These are phyloP conservation scores for Ehretia macrophylla DNA, from an alignment of 257 asterid genomes.

Conservation along the genomic window DNA sequence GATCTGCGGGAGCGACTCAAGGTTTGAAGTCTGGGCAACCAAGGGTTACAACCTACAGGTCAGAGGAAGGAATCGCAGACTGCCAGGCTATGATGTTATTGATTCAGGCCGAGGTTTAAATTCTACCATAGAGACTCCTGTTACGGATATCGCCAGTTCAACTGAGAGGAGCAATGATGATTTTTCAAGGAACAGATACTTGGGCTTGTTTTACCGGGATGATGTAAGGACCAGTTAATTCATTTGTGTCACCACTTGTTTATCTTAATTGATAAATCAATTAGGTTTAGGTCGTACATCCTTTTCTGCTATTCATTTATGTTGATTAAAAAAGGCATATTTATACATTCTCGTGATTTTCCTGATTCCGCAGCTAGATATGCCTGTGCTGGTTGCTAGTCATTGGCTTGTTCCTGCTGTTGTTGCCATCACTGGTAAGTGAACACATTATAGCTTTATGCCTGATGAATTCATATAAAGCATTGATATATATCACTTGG, in stretches of 20 bases:
- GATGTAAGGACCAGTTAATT: slow-evolving; percentile 50
- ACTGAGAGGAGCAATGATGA: slow-evolving; percentile 31
- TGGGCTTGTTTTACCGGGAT: slow-evolving; percentile 65
- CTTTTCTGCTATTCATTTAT: neutral
- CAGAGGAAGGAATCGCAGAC: slow-evolving; percentile 67
- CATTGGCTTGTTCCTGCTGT: slow-evolving; percentile 85
- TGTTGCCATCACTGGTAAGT: slow-evolving; percentile 72
- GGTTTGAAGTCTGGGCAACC: slow-evolving; percentile 90
- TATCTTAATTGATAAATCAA: neutral
- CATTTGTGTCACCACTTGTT: neutral
- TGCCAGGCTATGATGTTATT: slow-evolving; percentile 60
- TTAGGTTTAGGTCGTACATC: neutral
- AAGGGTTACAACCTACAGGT: slow-evolving; percentile 72
- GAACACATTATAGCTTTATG: neutral
- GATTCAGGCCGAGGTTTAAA: slow-evolving; percentile 56
- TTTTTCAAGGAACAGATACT: slow-evolving; percentile 52
- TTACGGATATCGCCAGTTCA: slow-evolving; percentile 20
- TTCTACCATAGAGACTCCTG: slow-evolving; percentile 38
- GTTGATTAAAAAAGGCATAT: too few species aligned
- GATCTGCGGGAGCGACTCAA: slow-evolving; percentile 74
- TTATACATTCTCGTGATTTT: neutral
- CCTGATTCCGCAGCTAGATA: slow-evolving; percentile 57
- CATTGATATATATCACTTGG: neutral
- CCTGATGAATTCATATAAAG: neutral
- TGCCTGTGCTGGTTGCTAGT: slow-evolving; percentile 75